Evolutionary conservation across 768 basidiomycete species (phyloP).

Genomic region (Sarcodon aspratus): DNA sequence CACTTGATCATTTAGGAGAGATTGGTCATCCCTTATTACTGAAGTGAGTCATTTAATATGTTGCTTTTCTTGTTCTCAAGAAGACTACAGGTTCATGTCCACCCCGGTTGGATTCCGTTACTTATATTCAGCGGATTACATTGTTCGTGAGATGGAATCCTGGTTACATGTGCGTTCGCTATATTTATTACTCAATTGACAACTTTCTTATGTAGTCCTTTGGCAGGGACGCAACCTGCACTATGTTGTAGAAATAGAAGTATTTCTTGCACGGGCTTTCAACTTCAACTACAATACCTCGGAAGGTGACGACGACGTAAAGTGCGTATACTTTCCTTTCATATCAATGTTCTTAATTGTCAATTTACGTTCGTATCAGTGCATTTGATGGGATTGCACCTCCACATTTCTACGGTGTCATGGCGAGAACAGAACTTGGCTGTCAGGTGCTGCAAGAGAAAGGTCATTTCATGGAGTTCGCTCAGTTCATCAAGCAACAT

Average conservation of each 20-base stretch:
- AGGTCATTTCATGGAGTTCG: slow-evolving; percentile 85
- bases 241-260: slow-evolving; percentile 91
- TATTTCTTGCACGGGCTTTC: slow-evolving; percentile 78
- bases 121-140: slow-evolving; percentile 84
- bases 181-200: not conserved
- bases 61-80: not conserved
- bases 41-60: slow-evolving; percentile 39
- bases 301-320: slow-evolving; percentile 58
- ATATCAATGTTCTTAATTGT: not conserved
- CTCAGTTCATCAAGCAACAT: slow-evolving; percentile 82
- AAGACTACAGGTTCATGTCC: slow-evolving; percentile 70
- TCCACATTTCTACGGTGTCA: slow-evolving; percentile 94
- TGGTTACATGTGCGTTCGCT: slow-evolving; percentile 77
- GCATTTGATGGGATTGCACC: slow-evolving; percentile 82
- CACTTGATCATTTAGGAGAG: slow-evolving; percentile 90
- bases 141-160: slow-evolving; percentile 88
- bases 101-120: slow-evolving; percentile 89
- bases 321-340: slow-evolving; percentile 23
- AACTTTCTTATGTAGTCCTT: slow-evolving; percentile 3
- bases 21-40: slow-evolving; percentile 81
- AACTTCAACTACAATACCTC: slow-evolving; percentile 30
- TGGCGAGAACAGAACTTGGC: slow-evolving; percentile 93
- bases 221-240: slow-evolving; percentile 81
- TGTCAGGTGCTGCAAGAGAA: slow-evolving; percentile 86
- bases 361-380: slow-evolving; percentile 19